phyloP scores from a whole-genome alignment of 148 eudicot genomes.

The Dysphania ambrosioides region DNA sequence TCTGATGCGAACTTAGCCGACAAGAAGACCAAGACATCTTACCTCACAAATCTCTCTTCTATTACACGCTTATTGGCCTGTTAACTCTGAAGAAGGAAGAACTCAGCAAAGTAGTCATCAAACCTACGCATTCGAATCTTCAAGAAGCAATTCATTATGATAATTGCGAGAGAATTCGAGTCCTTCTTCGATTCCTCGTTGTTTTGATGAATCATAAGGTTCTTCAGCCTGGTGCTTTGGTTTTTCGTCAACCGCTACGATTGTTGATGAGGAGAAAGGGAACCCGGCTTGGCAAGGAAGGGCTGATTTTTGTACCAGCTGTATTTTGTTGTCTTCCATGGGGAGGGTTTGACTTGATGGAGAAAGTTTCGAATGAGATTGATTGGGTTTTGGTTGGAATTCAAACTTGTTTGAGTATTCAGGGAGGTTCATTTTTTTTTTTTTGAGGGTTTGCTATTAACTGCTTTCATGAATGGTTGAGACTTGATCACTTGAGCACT shows the following conservation, averaged over 20 bases:
- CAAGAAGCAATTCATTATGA: constrained; percentile 73
- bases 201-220: constrained; percentile 98
- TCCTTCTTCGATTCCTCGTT: constrained; percentile 73
- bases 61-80: constrained; percentile 73
- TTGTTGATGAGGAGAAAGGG: constrained; percentile 95
- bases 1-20: constrained; percentile 74
- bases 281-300: constrained; percentile 99
- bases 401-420: constrained; percentile 84
- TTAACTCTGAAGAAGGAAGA: constrained; percentile 90
- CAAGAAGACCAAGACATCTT: constrained; percentile 44
- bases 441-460: too few relatives aligned
- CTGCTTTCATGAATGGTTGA: too few relatives aligned
- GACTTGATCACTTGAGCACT: too few relatives aligned
- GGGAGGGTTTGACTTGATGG: constrained; percentile 95
- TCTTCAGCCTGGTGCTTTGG: constrained; percentile 70
- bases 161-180: constrained; percentile 72
- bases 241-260: constrained; percentile 95
- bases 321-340: constrained; percentile 90
- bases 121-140: constrained; percentile 46
- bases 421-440: too few relatives aligned
- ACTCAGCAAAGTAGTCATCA: constrained; percentile 54
- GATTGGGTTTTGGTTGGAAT: constrained; percentile 82
- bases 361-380: constrained; percentile 98
- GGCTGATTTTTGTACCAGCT: constrained; percentile 85
- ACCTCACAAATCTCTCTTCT: constrained; percentile 92